Conservation (phyloP, 2,329 filamentous ascomycete genomes). For the Phyllosticta citriasiana region DNA sequence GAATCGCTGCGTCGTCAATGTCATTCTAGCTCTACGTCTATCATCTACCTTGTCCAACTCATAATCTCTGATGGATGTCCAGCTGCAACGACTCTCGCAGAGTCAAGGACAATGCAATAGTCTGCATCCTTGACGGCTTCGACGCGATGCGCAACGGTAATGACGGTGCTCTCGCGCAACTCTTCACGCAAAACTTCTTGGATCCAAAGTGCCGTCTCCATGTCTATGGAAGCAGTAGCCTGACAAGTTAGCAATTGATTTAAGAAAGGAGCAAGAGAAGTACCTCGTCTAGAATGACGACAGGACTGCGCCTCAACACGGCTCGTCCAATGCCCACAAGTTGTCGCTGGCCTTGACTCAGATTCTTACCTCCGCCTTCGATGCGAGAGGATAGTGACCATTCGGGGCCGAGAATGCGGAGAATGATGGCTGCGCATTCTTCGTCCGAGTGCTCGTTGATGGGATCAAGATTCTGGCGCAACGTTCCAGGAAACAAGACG, state of each 20-base stretch:
- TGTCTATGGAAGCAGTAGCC: constrained; percentile 55
- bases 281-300: constrained; percentile 54
- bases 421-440: constrained; percentile 44
- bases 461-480: constrained; percentile 54
- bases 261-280: background rate
- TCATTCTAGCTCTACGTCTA: background rate
- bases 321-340: constrained; percentile 55
- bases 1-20: background rate
- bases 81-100: constrained; percentile 36
- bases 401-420: constrained; percentile 40
- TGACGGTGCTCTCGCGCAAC: constrained; percentile 49
- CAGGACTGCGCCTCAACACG: constrained; percentile 48
- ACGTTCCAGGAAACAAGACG: constrained; percentile 52
- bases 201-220: constrained; percentile 48
- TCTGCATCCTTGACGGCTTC: constrained; percentile 52
- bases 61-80: constrained; percentile 24
- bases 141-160: constrained; percentile 55
- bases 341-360: constrained; percentile 56
- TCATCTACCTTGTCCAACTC: background rate
- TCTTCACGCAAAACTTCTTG: constrained; percentile 47
- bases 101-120: constrained; percentile 44
- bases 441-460: constrained; percentile 46
- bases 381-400: constrained; percentile 49
- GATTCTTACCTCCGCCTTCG: constrained; percentile 51
- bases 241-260: background rate